A percentile compares a stretch with the other conserved stretches of the same genome.
Conservation (phyloP, 1,139 yeast genomes). For the Debaryomyces sp. region DNA sequence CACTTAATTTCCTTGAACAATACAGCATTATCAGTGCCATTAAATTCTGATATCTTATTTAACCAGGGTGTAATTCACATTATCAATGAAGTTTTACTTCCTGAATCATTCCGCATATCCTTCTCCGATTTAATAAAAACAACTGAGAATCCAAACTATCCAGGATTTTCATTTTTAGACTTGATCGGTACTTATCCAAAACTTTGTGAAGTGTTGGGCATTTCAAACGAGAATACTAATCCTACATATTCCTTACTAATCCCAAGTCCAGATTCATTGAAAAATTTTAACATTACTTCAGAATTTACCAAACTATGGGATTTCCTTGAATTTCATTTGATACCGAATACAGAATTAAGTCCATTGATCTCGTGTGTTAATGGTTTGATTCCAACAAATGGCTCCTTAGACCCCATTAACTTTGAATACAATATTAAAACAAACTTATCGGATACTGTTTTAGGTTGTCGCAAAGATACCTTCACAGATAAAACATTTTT, state of each 20-base stretch:
- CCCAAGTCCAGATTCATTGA: conserved; percentile 65
- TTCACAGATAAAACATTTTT: conserved; percentile 42
- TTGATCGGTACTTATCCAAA: conserved; percentile 45
- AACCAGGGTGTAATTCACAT: conserved; percentile 88
- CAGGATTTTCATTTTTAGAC: conserved; percentile 44
- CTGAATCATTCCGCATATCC: conserved; percentile 56
- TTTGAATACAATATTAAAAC: conserved; percentile 19
- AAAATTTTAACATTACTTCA: conserved; percentile 53
- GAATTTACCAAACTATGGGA: conserved; percentile 48
- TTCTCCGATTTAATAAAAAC: conserved; percentile 57
- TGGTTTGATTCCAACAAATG: not conserved
- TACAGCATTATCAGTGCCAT: conserved; percentile 33
- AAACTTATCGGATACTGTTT: conserved; percentile 40
- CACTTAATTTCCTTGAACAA: conserved; percentile 31
- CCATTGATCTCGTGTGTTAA: conserved; percentile 35
- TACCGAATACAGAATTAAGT: conserved; percentile 54
- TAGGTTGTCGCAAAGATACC: conserved; percentile 46
- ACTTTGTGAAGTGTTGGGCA: conserved; percentile 22
- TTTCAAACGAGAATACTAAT: conserved; percentile 18
- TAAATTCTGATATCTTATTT: conserved; percentile 70
- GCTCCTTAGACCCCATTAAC: conserved; percentile 2
- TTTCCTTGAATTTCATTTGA: conserved; percentile 67
- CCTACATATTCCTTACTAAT: conserved; percentile 69
- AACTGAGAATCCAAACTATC: conserved; percentile 47
- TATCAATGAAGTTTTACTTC: conserved; percentile 57